Evolutionary conservation across 495 filamentous ascomycete genomes (phyloP).

Genomic region (Penicillium cataractarum): DNA sequence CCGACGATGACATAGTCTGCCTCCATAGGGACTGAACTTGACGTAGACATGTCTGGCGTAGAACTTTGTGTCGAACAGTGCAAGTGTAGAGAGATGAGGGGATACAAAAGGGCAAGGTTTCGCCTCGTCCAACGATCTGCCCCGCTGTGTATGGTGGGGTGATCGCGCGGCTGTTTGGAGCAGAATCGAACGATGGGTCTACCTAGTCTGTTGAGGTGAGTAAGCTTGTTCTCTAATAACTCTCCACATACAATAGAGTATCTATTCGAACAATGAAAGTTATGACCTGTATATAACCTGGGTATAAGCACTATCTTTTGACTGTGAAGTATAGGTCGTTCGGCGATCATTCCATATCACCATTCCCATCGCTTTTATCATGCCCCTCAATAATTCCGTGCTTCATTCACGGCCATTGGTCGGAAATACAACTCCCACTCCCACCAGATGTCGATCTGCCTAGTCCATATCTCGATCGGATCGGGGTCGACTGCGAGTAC

Average conservation of each 20-base stretch:
- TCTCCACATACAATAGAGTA: not conserved
- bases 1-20: conserved; percentile 1
- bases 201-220: not conserved
- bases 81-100: not conserved
- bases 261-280: not conserved
- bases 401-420: not conserved
- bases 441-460: not conserved
- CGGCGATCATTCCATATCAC: not conserved
- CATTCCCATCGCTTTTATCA: too few relatives aligned
- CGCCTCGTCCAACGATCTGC: not conserved
- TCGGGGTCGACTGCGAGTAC: not conserved
- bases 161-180: not conserved
- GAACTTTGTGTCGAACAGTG: not conserved
- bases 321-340: too few relatives aligned
- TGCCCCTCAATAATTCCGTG: not conserved
- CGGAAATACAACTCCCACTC: not conserved
- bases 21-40: not conserved
- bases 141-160: not conserved
- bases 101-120: not conserved
- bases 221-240: not conserved
- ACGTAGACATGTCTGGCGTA: not conserved
- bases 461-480: not conserved
- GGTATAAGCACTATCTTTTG: not conserved
- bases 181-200: conserved; percentile 1
- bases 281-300: not conserved